Base-by-base conservation (phyloP, 306 rosid species). In the Quercus berberidifolia region DNA sequence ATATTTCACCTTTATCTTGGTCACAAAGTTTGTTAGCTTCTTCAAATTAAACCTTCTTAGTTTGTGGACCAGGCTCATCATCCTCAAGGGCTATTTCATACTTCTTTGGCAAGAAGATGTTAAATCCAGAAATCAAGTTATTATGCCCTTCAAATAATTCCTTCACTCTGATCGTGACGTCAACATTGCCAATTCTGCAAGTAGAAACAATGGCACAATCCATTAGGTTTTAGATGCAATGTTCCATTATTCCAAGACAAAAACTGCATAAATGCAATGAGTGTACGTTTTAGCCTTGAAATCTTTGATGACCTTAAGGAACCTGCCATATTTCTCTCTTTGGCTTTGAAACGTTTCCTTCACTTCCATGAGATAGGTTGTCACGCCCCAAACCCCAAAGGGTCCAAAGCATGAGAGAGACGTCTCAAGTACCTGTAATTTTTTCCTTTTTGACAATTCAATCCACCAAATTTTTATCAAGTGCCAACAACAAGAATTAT, bases 1-100 rank as follows among this genome's bases (percentile, higher is more conserved):
- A 26, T 63, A 71, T 31, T 55, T 83, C 73, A 96, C 99, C 98
- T 96, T 96, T 85, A 96, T 96, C 94, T 93, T 96, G 89, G 90
- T 92, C 43, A 96, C 99, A 78, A 96, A 91, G 83, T 90, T 90
- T 93, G 79, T 89, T 96, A 74, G 99, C 99, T 91, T 96, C 97
- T 59, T 93, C 96, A 78, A 96, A 93, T 77, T 93, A 96, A 84
- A 96, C 94, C 0, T 94, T 91, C 89, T 93, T 96, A 90, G 93
- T 96, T 20, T 81, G 89, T 71, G 93, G 92, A 83, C 85, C 87
- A 82, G 90, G 83, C 69, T 88, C 89, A 30, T 87, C 98, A 56
- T 91, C 98, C 7, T 93, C 98, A 18, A 90, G 90, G 11, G 98
- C 93, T 79, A 96, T 96, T 86, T 90, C 99, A 83, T 79, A 96